Evolutionary conservation across 345 rosid genomes (phyloP), one percentile per base, ranked within the genome.

Genomic region (Eucalyptus cladocalyx): DNA sequence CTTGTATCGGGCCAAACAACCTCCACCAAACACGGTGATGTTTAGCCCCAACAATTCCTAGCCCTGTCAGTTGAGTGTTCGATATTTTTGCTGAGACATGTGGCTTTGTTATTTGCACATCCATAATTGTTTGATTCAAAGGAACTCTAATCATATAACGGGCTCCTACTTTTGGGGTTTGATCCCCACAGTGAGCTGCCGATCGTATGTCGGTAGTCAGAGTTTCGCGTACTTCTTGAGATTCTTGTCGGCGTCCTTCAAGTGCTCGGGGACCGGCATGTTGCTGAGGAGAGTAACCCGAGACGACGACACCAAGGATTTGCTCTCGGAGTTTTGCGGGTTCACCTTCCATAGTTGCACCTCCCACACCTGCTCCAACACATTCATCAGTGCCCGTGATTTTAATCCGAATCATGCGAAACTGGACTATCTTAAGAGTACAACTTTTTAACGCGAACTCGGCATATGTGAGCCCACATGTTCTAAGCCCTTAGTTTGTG

Each of bases 301-400:
- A 23, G 99, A 93, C 21, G 98, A 93, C 12, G 98, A 89, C 34
- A 94, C 93, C 91, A 94, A 89, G 28, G 93, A 80, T 88, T 88
- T 94, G 65, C 28, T 92, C 56, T 93, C 93, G 1, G 94, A 88
- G 86, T 92, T 92, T 8, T 90, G 90, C 6, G 93, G 92, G 87
- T 91, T 90, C 10, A 92, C 88, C 93, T 96, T 97, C 96, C 95
- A 95, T 7, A 96, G 87, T 89, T 88, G 92, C 48, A 96, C 98
- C 90, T 97, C 98, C 99, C 99, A 97, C 12, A 96, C 98, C 99
- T 97, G 91, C 19, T 60, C 50, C 53, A 80, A 58, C 58, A 87
- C 87, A 26, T 85, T 34, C 53, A 80, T 72, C 67, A 88, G 60
- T 34, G 62, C 60, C 32, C 30, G 11, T 10, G 42, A 37, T 40